phyloP scores from a whole-genome alignment of 2,329 filamentous ascomycete genomes.

The Colletotrichum chlorophyti region DNA sequence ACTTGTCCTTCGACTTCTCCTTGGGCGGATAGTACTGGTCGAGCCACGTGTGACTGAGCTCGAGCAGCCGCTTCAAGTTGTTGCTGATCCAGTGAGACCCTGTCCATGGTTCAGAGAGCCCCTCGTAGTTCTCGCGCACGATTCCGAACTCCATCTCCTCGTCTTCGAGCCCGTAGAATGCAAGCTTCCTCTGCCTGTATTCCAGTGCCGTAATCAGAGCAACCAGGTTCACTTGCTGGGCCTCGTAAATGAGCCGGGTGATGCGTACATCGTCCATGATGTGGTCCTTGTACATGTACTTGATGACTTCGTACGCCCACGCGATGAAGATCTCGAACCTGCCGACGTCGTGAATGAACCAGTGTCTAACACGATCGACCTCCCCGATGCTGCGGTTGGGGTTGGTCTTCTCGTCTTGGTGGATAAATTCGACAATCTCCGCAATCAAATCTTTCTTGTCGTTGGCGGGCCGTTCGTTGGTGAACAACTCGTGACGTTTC shows the following conservation, averaged over 20 bases:
- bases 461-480: conserved; percentile 63
- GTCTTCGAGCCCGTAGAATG: conserved; percentile 74
- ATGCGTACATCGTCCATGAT: conserved; percentile 61
- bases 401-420: conserved; percentile 76
- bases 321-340: conserved; percentile 77
- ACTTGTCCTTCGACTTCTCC: conserved; percentile 38
- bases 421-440: conserved; percentile 77
- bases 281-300: conserved; percentile 71
- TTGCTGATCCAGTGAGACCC: conserved; percentile 69
- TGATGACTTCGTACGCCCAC: conserved; percentile 80
- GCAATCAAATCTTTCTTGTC: conserved; percentile 75
- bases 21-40: conserved; percentile 49
- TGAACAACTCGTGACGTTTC: conserved; percentile 77
- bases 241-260: conserved; percentile 70
- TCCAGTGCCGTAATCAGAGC: conserved; percentile 71
- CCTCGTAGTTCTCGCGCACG: conserved; percentile 67
- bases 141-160: conserved; percentile 73
- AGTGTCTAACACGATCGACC: conserved; percentile 81
- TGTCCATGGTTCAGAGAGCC: conserved; percentile 85
- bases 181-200: conserved; percentile 75
- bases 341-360: conserved; percentile 81
- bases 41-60: conserved; percentile 64
- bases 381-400: conserved; percentile 71
- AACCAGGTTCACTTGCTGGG: conserved; percentile 69
- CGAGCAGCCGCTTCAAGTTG: conserved; percentile 65